These are phyloP conservation scores for Astrothelium subdiscretum DNA, from an alignment of 495 filamentous ascomycete species.

Conservation along the genomic window DNA sequence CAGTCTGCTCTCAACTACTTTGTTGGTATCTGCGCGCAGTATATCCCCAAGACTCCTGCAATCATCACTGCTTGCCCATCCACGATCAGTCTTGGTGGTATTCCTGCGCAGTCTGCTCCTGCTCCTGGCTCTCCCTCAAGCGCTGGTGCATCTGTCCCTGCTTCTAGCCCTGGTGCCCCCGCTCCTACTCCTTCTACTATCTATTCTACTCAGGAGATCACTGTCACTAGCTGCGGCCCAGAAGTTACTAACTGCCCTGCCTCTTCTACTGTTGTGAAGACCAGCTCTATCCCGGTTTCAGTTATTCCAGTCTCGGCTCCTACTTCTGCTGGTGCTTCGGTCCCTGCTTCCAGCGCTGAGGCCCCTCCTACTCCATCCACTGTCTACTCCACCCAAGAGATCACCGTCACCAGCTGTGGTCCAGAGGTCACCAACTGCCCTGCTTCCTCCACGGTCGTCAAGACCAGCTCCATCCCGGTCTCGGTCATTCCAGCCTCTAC, in stretches of 20 bases:
- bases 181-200: slow-evolving; percentile 15
- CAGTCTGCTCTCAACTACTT: slow-evolving; percentile 68
- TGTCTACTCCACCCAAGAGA: slow-evolving; percentile 17
- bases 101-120: slow-evolving; percentile 16
- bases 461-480: slow-evolving; percentile 20
- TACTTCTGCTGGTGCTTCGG: not conserved
- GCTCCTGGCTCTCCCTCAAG: slow-evolving; percentile 2
- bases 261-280: slow-evolving; percentile 32
- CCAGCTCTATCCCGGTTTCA: slow-evolving; percentile 27
- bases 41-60: slow-evolving; percentile 65
- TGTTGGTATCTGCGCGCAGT: slow-evolving; percentile 77
- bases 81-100: slow-evolving; percentile 46
- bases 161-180: not conserved
- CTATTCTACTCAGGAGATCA: slow-evolving; percentile 18
- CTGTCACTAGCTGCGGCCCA: slow-evolving; percentile 22
- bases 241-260: slow-evolving; percentile 24
- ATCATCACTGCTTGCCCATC: slow-evolving; percentile 63
- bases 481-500: slow-evolving; percentile 42
- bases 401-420: slow-evolving; percentile 23
- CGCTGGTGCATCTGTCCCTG: not conserved
- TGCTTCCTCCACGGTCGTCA: slow-evolving; percentile 33
- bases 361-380: slow-evolving; percentile 12
- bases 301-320: slow-evolving; percentile 38
- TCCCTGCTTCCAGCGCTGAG: not conserved
- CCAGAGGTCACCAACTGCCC: slow-evolving; percentile 23